Base-by-base conservation (phyloP, 2,329 filamentous ascomycete species). In the Ophiostoma himal-ulmi region DNA sequence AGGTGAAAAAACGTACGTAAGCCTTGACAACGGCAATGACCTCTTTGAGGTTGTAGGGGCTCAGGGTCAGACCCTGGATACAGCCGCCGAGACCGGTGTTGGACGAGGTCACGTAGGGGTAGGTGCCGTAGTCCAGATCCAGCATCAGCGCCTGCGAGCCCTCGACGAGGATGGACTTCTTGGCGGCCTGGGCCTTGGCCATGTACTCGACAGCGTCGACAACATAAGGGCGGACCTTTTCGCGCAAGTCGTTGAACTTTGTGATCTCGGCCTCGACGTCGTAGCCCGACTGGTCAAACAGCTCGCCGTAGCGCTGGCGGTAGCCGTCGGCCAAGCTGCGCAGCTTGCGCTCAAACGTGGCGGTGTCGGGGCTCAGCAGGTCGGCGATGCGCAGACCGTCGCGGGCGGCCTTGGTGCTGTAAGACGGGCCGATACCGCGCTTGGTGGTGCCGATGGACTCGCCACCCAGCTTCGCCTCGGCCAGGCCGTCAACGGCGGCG, bases 221-320 rank as follows among this genome's bases (percentile, higher is more conserved):
- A 72, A 88, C 84, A 74, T 86, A 91, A 30, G 83, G 82, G 64
- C 82, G 82, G 36, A 92, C 82, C 75, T 83, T 83, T 71, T 80
- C 78, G 37, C 87, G 83, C 77, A 88, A 88, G 48, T 82, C 81
- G 76, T 86, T 83, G 79, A 89, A 91, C 57, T 82, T 81, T 22
- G 77, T 78, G 73, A 93, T 84, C 80, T 93, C 91, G 44, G 88
- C 87, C 74, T 93, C 89, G 7, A 89, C 83, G 73, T 93, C 88
- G 77, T 87, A 86, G 73, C 87, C 77, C 70, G 78, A 74, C 70
- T 78, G 74, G 14, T 90, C 86, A 30, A 67, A 48, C n/a, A 67
- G 65, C 39, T 39, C 65, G 8, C 90, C 90, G 75, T 88, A 93
- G 68, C 89, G 83, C 80, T 89, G 88, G 81, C 87, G 84, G 80